Base-by-base conservation (phyloP, 1,284 basidiomycete genomes). In the Heterobasidion irregulare region DNA sequence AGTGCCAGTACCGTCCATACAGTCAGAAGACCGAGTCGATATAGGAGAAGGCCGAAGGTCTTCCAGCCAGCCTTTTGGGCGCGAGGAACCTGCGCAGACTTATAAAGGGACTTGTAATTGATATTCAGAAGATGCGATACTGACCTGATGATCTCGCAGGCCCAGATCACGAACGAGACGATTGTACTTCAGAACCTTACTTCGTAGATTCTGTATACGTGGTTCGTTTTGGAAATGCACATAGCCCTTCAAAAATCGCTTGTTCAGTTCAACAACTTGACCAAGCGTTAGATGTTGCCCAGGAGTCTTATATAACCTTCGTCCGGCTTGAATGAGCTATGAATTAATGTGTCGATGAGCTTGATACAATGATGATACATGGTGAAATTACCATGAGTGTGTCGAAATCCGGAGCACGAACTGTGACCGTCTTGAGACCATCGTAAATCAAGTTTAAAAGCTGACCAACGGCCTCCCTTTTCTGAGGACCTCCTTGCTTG, bases 181-280 rank as follows among this genome's bases (percentile, higher is more conserved):
- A 69, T 99, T 99, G 70, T 99, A 99, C 60, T 89, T 89, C 45
- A 95, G 75, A n/a, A 99, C 92, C 59, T 93, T 86, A 50, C 76
- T 76, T 50, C 92, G 83, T 19, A 99, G 76, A 53, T 88, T 85
- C 65, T 91, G 84, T 19, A 99, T 85, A 26, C 88, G 83, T 0
- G 95, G 94, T 65, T 98, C 94, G 65, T 98, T 88, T 67, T 97
- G 90, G 77, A 97, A 98, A 65, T 93, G 85, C 6, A 82, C 76
- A 68, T 99, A 99, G 2, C 94, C 97, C 68, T 98, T 89, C 63
- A 99, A 82, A 66, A 99, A 89, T 47, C 94, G 88, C 65, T 93
- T 89, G 70, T 97, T 98, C 56, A 99, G 78, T 69, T 99, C 95
- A 41, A 99, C 97, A 10, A 98, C 94, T 74, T 98, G 95, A 50